Conservation (phyloP, 2,329 filamentous ascomycete genomes). For the Dactylellina leptospora region DNA sequence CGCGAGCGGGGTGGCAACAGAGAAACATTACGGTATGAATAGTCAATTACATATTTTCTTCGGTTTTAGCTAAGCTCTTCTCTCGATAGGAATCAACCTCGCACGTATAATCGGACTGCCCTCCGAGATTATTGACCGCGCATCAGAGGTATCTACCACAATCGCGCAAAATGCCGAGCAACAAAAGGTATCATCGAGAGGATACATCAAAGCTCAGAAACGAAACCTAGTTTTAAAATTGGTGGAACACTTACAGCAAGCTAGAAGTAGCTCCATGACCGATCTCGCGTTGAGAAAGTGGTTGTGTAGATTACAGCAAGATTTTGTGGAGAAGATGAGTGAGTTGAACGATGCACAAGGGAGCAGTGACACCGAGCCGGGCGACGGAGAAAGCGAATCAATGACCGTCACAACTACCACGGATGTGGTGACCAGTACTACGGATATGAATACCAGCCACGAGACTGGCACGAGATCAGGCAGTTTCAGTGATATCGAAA, state of each 20-base stretch:
- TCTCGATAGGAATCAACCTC: slow-evolving; percentile 55
- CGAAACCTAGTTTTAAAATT: slow-evolving; percentile 55
- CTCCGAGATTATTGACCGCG: slow-evolving; percentile 52
- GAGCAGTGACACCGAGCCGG: slow-evolving; percentile 12
- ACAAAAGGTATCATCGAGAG: slow-evolving; percentile 43
- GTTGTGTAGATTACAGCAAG: slow-evolving; percentile 55
- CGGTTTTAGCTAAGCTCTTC: too few relatives aligned
- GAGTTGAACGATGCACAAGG: slow-evolving; percentile 39
- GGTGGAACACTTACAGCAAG: slow-evolving; percentile 56
- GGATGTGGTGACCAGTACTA: background rate
- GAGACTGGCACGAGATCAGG: background rate
- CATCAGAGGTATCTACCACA: slow-evolving; percentile 52
- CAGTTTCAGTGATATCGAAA: slow-evolving; percentile 20
- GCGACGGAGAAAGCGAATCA: slow-evolving; percentile 5
- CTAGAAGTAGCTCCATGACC: slow-evolving; percentile 55
- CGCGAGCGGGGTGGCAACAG: slow-evolving; percentile 73
- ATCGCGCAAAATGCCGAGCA: slow-evolving; percentile 31
- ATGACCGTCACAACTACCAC: slow-evolving; percentile 18
- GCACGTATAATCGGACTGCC: slow-evolving; percentile 55
- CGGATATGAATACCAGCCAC: background rate
- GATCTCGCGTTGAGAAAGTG: slow-evolving; percentile 53
- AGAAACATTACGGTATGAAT: slow-evolving; percentile 79
- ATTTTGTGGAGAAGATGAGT: slow-evolving; percentile 56
- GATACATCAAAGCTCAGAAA: slow-evolving; percentile 52
- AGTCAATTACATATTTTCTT: too few relatives aligned